These are phyloP conservation scores for Pyrrhoderma lamaoense DNA, from an alignment of 1,284 basidiomycete genomes.

Conservation along the genomic window DNA sequence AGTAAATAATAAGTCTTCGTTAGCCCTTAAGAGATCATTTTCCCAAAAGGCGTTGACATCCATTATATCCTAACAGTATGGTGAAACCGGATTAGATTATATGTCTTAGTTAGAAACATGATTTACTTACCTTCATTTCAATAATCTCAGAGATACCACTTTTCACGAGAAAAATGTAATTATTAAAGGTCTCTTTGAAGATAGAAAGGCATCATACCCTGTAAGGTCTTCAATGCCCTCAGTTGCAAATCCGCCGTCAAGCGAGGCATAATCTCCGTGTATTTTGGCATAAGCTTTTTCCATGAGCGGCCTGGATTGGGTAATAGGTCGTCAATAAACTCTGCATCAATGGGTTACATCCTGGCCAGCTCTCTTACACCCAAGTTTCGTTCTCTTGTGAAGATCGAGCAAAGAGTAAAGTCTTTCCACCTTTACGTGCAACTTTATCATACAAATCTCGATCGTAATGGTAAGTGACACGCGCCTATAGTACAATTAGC, in stretches of 20 bases:
- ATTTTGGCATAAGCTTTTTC: constrained; percentile 53
- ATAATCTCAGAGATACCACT: constrained; percentile 39
- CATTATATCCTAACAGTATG: constrained; percentile 23
- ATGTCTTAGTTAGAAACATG: background rate
- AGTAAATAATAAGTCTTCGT: constrained; percentile 42
- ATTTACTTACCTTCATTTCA: constrained; percentile 29
- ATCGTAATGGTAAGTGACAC: constrained; percentile 40
- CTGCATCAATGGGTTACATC: background rate
- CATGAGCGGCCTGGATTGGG: constrained; percentile 37
- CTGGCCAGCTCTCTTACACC: constrained; percentile 27
- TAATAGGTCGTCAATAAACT: no score
- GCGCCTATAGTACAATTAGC: constrained; percentile 18
- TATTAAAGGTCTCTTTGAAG: background rate
- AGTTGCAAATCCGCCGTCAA: constrained; percentile 33
- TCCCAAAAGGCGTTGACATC: constrained; percentile 25
- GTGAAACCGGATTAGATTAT: constrained; percentile 16
- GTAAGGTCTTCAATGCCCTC: constrained; percentile 46
- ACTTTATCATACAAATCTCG: constrained; percentile 38
- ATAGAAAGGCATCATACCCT: no score
- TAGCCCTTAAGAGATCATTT: constrained; percentile 27
- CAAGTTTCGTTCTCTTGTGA: constrained; percentile 41
- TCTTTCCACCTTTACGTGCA: constrained; percentile 40
- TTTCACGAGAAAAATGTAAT: constrained; percentile 1
- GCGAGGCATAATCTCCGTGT: constrained; percentile 39
- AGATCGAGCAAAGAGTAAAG: constrained; percentile 43